A percentile compares a stretch with the other conserved stretches of the same genome.
phyloP scores from a whole-genome alignment of 2,329 filamentous ascomycete species.

The Dendryphion nanum region DNA sequence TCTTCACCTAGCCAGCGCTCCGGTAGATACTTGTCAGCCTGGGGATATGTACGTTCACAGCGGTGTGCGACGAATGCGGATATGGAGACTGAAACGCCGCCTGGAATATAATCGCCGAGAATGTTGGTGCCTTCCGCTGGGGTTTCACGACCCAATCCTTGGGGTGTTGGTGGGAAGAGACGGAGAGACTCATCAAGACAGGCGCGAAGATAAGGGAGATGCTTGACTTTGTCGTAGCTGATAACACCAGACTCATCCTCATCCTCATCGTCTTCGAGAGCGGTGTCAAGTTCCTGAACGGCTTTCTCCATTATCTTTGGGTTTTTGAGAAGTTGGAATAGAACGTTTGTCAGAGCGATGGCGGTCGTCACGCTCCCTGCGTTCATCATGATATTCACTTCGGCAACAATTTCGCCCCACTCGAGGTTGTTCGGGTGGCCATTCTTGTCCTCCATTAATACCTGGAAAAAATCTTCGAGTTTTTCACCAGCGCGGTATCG shows the following conservation, averaged over 20 bases:
- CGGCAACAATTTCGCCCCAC: slow-evolving; percentile 59
- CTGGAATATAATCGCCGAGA: slow-evolving; percentile 26
- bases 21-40: slow-evolving; percentile 32
- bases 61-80: slow-evolving; percentile 51
- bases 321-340: slow-evolving; percentile 54
- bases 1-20: slow-evolving; percentile 39
- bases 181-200: slow-evolving; percentile 47
- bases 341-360: slow-evolving; percentile 53
- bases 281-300: slow-evolving; percentile 25
- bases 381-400: slow-evolving; percentile 52
- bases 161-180: slow-evolving; percentile 46
- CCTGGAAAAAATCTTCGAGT: slow-evolving; percentile 59
- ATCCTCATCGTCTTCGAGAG: slow-evolving; percentile 26
- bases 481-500: slow-evolving; percentile 54
- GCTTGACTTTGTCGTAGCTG: slow-evolving; percentile 28
- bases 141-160: slow-evolving; percentile 37
- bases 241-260: slow-evolving; percentile 23
- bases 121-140: slow-evolving; percentile 27
- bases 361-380: slow-evolving; percentile 55
- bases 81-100: slow-evolving; percentile 24
- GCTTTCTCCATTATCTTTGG: slow-evolving; percentile 32
- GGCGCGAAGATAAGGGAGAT: slow-evolving; percentile 38
- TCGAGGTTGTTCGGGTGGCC: slow-evolving; percentile 49
- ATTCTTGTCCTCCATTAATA: slow-evolving; percentile 54
- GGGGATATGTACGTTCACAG: slow-evolving; percentile 23